Base-by-base conservation (phyloP, 2,329 filamentous ascomycete genomes). In the Davidsoniella virescens region DNA sequence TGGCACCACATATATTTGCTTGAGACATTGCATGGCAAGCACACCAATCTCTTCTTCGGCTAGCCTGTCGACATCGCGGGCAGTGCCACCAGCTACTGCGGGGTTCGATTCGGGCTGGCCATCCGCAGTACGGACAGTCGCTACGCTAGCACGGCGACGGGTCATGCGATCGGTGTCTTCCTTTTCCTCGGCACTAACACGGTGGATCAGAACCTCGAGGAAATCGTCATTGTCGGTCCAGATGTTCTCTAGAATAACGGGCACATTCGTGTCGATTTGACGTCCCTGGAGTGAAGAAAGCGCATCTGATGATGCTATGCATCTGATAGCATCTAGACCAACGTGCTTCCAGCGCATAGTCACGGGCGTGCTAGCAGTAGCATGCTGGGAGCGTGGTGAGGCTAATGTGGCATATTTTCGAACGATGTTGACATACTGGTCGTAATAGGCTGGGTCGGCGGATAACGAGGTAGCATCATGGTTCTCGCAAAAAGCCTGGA, bases 11-110 rank as follows among this genome's bases (percentile, higher is more conserved):
- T 94, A 94, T 44, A 95, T 84, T 58, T 83, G 80, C 64, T 90
- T 85, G 50, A 98, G 68, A 60, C 87, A 93, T 58, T 87, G 82
- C 57, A 94, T 71, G 4, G 92, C 90, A 55, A 93, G 69, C 6
- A 93, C 71, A 25, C 84, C 84, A 14, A 87, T 87, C 60, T 93
- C 84, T 66, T 94, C 82, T 64, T 96, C 88, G 1, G 87, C 88
- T 54, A 92, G 69, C 62, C 82, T 86, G 64, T 96, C 92, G 23
- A 87, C 87, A 60, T 95, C 90, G 20, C 82, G 82, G 1, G 85
- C 84, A 0, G 86, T 87, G 50, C 82, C 85, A 1, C 83, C 77
- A n/a, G 87, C 75, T 20, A 84, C 83, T 41, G 84, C 74, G 4
- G 75, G 74, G 54, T 84, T 84, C 5, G 79, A 74, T 40, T 80